phyloP scores from a whole-genome alignment of 2,329 filamentous ascomycete genomes.

The Monosporascus ibericus region DNA sequence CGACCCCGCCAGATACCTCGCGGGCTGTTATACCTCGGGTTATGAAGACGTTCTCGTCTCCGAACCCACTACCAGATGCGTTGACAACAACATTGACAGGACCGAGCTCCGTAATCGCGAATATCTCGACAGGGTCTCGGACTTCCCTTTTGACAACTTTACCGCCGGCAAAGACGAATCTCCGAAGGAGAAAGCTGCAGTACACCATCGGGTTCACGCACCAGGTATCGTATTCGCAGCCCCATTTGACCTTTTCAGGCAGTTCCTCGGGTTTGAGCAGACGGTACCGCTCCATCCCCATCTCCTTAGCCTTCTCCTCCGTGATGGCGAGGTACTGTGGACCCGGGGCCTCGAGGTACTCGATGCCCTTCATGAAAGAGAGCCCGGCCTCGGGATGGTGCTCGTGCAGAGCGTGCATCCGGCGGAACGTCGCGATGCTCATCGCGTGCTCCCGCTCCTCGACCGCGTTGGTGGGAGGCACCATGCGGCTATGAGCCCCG shows the following conservation, averaged over 20 bases:
- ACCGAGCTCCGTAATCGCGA: slow-evolving; percentile 23
- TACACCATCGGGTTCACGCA: slow-evolving; percentile 51
- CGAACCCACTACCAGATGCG: slow-evolving; percentile 39
- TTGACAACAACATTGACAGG: slow-evolving; percentile 34
- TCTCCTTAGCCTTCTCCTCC: slow-evolving; percentile 20
- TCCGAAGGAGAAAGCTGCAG: slow-evolving; percentile 39
- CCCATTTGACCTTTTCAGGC: slow-evolving; percentile 37
- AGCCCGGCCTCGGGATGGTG: slow-evolving; percentile 36
- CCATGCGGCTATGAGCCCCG: slow-evolving; percentile 49
- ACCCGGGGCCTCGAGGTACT: slow-evolving; percentile 43
- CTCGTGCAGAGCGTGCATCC: slow-evolving; percentile 30
- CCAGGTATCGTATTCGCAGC: slow-evolving; percentile 47
- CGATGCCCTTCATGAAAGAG: slow-evolving; percentile 42
- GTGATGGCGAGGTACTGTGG: slow-evolving; percentile 33
- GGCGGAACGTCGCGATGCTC: slow-evolving; percentile 34
- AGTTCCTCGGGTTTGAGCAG: slow-evolving; percentile 30
- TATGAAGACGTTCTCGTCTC: slow-evolving; percentile 34
- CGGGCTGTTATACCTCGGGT: slow-evolving; percentile 31
- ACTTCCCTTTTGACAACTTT: slow-evolving; percentile 29
- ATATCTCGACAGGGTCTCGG: slow-evolving; percentile 31
- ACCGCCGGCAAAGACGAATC: slow-evolving; percentile 33
- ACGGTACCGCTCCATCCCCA: slow-evolving; percentile 33
- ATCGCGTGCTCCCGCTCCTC: slow-evolving; percentile 36
- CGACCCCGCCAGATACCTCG: not conserved
- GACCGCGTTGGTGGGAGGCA: slow-evolving; percentile 31